Conservation (phyloP, 169 alveolate species). For the Eimeria acervulina region DNA sequence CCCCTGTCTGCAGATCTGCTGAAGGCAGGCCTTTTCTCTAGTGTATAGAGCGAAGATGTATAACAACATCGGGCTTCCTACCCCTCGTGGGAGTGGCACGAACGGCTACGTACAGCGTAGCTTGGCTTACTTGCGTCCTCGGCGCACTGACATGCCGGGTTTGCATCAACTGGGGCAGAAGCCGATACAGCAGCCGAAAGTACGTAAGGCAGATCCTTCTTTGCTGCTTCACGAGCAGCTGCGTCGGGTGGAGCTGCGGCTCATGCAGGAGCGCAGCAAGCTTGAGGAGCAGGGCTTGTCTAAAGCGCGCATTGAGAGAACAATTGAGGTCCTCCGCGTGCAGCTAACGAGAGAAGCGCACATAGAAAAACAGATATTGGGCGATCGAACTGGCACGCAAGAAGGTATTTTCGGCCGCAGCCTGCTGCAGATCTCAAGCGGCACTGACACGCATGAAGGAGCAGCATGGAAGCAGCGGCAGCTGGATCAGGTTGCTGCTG, state of each 20-base stretch:
- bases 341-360: slow-evolving; percentile 55
- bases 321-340: neutral
- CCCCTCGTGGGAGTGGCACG: slow-evolving; percentile 95
- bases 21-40: no score
- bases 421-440: slow-evolving; percentile 43
- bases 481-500: slow-evolving; percentile 74
- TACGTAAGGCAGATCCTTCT: slow-evolving; percentile 85
- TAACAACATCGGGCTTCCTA: slow-evolving; percentile 93
- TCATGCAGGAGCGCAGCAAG: slow-evolving; percentile 81
- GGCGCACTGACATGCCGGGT: slow-evolving; percentile 76
- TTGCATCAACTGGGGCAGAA: slow-evolving; percentile 11
- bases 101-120: slow-evolving; percentile 94
- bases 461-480: slow-evolving; percentile 81
- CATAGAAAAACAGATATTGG: neutral
- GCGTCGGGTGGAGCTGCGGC: slow-evolving; percentile 90
- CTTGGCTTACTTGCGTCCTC: slow-evolving; percentile 87
- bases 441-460: neutral
- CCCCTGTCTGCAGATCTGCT: no score
- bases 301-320: neutral
- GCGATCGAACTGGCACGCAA: neutral
- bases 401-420: slow-evolving; percentile 69
- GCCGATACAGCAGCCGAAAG: slow-evolving; percentile 73
- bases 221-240: slow-evolving; percentile 91
- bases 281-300: slow-evolving; percentile 67
- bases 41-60: slow-evolving; percentile 91